phyloP scores from a whole-genome alignment of 305 asterid species.

The Solanum chacoense region DNA sequence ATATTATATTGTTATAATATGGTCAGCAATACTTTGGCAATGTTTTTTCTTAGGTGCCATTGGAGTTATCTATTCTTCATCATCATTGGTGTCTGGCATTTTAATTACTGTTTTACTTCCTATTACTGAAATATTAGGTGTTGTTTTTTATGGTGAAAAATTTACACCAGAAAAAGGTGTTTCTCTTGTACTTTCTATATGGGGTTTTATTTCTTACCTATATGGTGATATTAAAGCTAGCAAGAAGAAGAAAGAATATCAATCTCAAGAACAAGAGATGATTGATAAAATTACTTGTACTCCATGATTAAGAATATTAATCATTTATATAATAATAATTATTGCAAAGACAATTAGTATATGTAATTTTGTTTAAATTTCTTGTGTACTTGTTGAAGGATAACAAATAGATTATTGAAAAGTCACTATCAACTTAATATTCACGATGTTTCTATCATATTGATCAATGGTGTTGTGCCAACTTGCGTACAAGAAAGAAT shows the following conservation, averaged over 20 bases:
- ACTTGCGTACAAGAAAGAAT: background rate
- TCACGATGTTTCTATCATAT: background rate
- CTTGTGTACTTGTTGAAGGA: background rate
- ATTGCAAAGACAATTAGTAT: background rate
- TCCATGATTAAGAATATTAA: background rate
- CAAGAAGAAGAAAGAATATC: background rate
- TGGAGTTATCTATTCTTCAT: background rate
- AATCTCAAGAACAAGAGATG: background rate
- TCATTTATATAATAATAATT: background rate
- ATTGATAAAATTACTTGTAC: background rate
- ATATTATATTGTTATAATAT: background rate
- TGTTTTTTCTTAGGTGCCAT: conserved; percentile 1
- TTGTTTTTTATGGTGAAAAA: background rate
- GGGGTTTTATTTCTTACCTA: conserved; percentile 2
- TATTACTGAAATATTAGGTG: background rate
- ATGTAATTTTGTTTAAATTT: background rate
- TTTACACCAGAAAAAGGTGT: background rate
- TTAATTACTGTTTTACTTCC: conserved; percentile 1
- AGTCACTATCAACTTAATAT: background rate
- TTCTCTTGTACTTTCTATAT: background rate
- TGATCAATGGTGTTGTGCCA: background rate
- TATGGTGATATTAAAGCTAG: background rate
- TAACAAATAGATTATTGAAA: background rate
- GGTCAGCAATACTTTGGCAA: conserved; percentile 1
- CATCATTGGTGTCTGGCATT: background rate